Conservation (phyloP, 805 yeast species). For the Candida chilensis region DNA sequence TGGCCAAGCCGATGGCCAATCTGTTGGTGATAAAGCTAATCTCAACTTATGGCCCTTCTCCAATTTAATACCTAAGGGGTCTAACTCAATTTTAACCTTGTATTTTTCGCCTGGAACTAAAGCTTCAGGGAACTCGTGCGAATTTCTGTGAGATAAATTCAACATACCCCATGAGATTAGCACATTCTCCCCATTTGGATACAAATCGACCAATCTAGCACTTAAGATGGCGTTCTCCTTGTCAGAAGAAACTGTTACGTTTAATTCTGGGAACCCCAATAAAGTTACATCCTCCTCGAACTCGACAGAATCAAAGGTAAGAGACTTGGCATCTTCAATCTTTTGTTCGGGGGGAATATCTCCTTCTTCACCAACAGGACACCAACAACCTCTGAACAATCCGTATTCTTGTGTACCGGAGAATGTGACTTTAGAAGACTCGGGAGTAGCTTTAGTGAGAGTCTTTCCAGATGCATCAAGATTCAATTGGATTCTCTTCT, state of each 20-base stretch:
- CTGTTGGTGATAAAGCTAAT: conserved; percentile 31
- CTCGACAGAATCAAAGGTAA: conserved; percentile 20
- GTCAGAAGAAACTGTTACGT: conserved; percentile 21
- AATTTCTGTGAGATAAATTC: conserved; percentile 28
- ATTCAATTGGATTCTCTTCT: conserved; percentile 5
- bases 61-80: conserved; percentile 27
- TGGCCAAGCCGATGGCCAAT: conserved; percentile 43
- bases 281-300: conserved; percentile 13
- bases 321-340: conserved; percentile 28
- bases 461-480: conserved; percentile 7
- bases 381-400: conserved; percentile 31
- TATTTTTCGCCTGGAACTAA: conserved; percentile 19
- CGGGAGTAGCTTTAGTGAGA: background rate
- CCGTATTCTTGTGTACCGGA: conserved; percentile 30
- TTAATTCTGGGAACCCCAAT: conserved; percentile 26
- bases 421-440: conserved; percentile 8
- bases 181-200: conserved; percentile 25
- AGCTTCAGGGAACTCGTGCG: conserved; percentile 27
- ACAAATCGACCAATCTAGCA: conserved; percentile 27
- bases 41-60: conserved; percentile 25
- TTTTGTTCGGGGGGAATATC: conserved; percentile 37
- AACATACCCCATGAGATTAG: conserved; percentile 37
- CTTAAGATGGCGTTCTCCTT: conserved; percentile 26
- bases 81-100: conserved; percentile 22
- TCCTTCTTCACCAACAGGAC: conserved; percentile 37